Base-by-base conservation (phyloP, 345 rosid species). In the Citrus glauca region DNA sequence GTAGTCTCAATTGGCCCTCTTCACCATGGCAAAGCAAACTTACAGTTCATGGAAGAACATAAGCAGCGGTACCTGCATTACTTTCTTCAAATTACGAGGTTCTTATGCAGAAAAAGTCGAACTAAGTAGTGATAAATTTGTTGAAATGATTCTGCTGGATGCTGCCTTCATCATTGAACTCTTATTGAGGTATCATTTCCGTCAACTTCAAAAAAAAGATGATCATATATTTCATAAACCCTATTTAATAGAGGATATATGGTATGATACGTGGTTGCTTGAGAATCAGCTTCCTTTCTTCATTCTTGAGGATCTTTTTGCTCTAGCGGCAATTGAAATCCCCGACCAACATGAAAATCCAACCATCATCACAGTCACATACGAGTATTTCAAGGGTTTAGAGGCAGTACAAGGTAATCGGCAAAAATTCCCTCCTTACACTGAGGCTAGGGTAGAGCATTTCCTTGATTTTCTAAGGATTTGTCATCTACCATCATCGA, bases 231-330 rank as follows among this genome's bases (percentile, higher is more conserved):
- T 62, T 35, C 24, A 72, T n/a, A 71, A 45, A 27, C 56, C 48
- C 17, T 25, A 38, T 27, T 4, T 64, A 64, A 22, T 16, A 2
- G 14, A 7, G 22, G 75, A 32, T 27, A 11, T 72, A 19, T 24
- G 35, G 22, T 35, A 19, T 24, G 81, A 78, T 50, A 71, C 64
- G 61, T 30, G 42, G 25, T 22, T 78, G 64, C 38, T 78, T 7
- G 76, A 78, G 45, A 78, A 78, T 71, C 76, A 78, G 45, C 38
- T 71, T 33, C 81, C 63, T 7, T 78, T 50, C 62, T 63, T 71
- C 56, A 27, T 62, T 33, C 56, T 78, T 48, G 70, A 63, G 56
- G 77, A 74, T 38, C 14, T 74, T 53, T 74, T 71, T 8, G 2
- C 1, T 8, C 6, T 30, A 9, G 62, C 42, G 1, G 10, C 4